Evolutionary conservation across 2,329 filamentous ascomycete genomes (phyloP).

Genomic region (Monilinia fructigena): DNA sequence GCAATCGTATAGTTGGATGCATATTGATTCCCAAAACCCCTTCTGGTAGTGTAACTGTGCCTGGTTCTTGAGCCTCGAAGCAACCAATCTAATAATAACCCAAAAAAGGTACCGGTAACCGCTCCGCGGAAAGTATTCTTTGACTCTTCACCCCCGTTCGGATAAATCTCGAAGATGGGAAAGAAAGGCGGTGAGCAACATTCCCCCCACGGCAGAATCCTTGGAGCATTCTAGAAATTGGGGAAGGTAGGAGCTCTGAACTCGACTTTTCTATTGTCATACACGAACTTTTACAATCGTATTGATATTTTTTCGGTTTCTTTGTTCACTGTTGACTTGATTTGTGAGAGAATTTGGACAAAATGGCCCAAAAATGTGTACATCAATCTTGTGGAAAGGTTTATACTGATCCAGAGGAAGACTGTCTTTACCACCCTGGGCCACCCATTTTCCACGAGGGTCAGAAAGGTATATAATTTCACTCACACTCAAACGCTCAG

Average conservation of each 20-base stretch:
- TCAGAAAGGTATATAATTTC: constrained; percentile 75
- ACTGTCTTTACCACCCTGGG: constrained; percentile 88
- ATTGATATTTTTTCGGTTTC: not conserved
- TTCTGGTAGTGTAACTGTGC: not conserved
- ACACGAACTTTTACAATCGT: not conserved
- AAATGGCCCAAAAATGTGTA: constrained; percentile 74
- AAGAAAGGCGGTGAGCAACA: not conserved
- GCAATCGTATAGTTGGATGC: constrained; percentile 51
- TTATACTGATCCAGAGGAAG: constrained; percentile 78
- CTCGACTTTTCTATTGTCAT: not conserved
- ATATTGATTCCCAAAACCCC: constrained; percentile 41
- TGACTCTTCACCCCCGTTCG: not conserved
- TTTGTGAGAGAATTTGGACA: constrained; percentile 12
- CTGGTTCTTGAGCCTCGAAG: not conserved
- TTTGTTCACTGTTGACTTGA: not conserved
- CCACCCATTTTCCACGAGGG: constrained; percentile 96
- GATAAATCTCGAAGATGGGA: not conserved
- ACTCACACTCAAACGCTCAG: not conserved
- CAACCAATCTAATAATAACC: not conserved
- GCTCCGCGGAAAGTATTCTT: not conserved
- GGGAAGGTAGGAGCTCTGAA: not conserved
- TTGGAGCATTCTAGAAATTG: constrained; percentile 21
- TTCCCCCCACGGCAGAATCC: constrained; percentile 11
- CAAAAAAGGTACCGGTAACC: not conserved
- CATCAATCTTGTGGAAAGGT: constrained; percentile 93